Conservation (phyloP, 371 early-diverging fungal genomes). For the Chytridium lagenaria region DNA sequence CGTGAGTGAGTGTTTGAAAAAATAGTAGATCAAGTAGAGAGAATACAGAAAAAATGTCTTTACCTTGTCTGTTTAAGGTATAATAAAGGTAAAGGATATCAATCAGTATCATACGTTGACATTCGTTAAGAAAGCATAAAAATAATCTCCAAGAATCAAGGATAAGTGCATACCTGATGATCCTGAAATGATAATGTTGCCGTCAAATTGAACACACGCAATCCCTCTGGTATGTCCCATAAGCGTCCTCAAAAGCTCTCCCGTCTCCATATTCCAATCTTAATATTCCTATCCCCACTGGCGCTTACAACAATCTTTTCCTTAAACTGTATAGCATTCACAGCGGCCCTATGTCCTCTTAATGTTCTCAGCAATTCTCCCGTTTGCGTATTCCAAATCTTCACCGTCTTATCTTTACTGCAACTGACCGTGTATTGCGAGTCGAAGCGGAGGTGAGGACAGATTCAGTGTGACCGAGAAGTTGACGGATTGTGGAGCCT, state of each 20-base stretch:
- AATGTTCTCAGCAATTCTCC: conserved; percentile 66
- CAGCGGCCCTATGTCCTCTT: conserved; percentile 82
- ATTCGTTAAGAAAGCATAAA: too few relatives aligned
- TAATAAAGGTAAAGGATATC: too few relatives aligned
- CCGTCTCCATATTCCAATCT: conserved; percentile 78
- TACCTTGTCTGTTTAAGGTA: too few relatives aligned
- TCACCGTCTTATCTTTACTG: conserved; percentile 51
- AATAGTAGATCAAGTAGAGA: too few relatives aligned
- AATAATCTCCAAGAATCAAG: background rate
- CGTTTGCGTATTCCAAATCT: conserved; percentile 56
- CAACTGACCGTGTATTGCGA: conserved; percentile 50
- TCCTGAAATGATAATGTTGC: conserved; percentile 87
- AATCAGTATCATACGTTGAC: too few relatives aligned
- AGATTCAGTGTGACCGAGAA: conserved; percentile 76
- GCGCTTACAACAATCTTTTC: conserved; percentile 63
- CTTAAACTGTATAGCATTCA: conserved; percentile 83
- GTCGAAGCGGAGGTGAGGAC: conserved; percentile 81
- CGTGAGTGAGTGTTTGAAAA: too few relatives aligned
- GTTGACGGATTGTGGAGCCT: conserved; percentile 45
- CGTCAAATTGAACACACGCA: conserved; percentile 91
- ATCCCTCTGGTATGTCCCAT: conserved; percentile 78
- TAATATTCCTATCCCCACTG: conserved; percentile 74
- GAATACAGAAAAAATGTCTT: too few relatives aligned
- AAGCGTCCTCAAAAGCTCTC: conserved; percentile 38
- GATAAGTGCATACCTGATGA: conserved; percentile 53